phyloP scores from a whole-genome alignment of 805 yeast genomes.

The Kodamaea neixiangensis region DNA sequence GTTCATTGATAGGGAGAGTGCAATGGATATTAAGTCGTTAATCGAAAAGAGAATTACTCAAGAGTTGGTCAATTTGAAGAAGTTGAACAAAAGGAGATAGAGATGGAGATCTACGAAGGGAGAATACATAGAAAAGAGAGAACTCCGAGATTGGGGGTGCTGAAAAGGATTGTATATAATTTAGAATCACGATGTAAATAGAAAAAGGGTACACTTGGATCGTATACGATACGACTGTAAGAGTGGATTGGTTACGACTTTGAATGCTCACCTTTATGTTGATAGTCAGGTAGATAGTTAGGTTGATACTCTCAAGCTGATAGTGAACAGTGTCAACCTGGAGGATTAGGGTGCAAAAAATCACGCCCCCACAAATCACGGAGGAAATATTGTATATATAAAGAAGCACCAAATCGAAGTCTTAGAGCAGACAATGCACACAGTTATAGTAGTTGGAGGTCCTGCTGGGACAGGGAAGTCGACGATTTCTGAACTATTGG shows the following conservation, averaged over 20 bases:
- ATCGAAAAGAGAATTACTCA: conserved; percentile 64
- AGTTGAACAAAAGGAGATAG: conserved; percentile 18
- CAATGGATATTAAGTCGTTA: conserved; percentile 64
- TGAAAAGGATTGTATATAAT: neutral
- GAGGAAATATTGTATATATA: conserved; percentile 7
- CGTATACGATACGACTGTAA: no score
- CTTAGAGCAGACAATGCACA: neutral
- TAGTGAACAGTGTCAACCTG: no score
- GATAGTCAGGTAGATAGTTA: no score
- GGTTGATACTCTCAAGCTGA: no score
- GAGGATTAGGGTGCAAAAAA: conserved; percentile 3
- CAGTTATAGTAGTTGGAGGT: conserved; percentile 76
- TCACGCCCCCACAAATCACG: conserved; percentile 5
- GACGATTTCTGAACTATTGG: conserved; percentile 62
- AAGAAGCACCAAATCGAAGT: neutral
- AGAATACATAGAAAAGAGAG: neutral
- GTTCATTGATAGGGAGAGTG: conserved; percentile 76
- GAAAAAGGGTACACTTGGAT: no score
- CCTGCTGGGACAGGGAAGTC: conserved; percentile 97
- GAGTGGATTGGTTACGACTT: no score
- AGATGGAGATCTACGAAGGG: no score
- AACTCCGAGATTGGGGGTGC: neutral
- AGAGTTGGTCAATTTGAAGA: conserved; percentile 39
- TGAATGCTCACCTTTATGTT: no score
- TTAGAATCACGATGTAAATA: no score